These are phyloP conservation scores for Aspergillus neoniger DNA, from an alignment of 2,329 filamentous ascomycete species.

Conservation along the genomic window DNA sequence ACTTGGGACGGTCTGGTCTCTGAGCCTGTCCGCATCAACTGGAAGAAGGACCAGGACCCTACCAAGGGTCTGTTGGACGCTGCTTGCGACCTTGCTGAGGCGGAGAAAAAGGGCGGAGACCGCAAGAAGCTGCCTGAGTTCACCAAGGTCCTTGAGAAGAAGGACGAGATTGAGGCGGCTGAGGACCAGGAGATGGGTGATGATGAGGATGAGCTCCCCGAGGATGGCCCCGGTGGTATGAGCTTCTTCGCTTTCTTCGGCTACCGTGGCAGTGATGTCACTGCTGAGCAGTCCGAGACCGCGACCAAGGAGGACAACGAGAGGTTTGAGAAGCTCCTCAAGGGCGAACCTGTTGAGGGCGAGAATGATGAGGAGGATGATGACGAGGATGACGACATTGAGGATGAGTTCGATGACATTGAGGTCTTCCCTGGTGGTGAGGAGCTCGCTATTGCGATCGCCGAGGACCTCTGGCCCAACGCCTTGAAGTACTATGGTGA, in stretches of 20 bases:
- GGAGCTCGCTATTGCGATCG: slow-evolving; percentile 74
- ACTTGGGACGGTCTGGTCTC: slow-evolving; percentile 76
- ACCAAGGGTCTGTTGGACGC: slow-evolving; percentile 77
- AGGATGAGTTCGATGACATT: slow-evolving; percentile 66
- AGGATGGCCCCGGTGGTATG: slow-evolving; percentile 58
- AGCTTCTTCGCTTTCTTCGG: slow-evolving; percentile 93
- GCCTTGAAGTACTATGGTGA: slow-evolving; percentile 90
- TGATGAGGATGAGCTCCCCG: slow-evolving; percentile 42
- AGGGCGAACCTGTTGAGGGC: slow-evolving; percentile 54
- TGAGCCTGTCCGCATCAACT: slow-evolving; percentile 83
- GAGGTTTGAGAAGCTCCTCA: slow-evolving; percentile 52
- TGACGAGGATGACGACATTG: slow-evolving; percentile 59
- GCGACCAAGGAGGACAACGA: slow-evolving; percentile 64
- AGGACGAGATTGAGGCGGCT: slow-evolving; percentile 43
- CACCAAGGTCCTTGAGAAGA: slow-evolving; percentile 55
- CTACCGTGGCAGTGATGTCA: slow-evolving; percentile 70
- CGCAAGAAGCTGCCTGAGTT: slow-evolving; percentile 56
- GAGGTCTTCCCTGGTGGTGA: slow-evolving; percentile 90
- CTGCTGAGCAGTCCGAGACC: slow-evolving; percentile 68
- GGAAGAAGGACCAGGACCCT: slow-evolving; percentile 83
- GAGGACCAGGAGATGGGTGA: slow-evolving; percentile 34
- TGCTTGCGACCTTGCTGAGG: slow-evolving; percentile 68
- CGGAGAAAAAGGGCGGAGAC: slow-evolving; percentile 55
- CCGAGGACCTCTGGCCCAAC: slow-evolving; percentile 85
- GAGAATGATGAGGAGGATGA: slow-evolving; percentile 48